Conservation (phyloP, 805 yeast species). For the Kuraishia capsulata region DNA sequence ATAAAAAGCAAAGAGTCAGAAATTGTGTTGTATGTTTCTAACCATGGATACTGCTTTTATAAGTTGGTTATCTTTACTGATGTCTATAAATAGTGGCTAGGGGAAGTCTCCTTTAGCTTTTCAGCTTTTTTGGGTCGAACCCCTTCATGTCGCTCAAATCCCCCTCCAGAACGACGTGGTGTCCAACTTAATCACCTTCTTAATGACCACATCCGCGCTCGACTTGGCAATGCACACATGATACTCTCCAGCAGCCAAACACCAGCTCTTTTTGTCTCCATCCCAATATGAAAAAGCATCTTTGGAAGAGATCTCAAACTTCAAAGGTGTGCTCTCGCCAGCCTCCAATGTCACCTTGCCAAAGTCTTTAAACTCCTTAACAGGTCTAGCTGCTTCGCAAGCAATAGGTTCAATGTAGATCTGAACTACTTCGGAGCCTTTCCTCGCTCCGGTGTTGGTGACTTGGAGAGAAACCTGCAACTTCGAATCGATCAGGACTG, state of each 20-base stretch:
- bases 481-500: constrained; percentile 15
- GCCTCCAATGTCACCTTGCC: constrained; percentile 38
- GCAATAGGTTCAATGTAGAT: constrained; percentile 29
- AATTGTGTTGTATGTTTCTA: no score
- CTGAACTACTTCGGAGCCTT: constrained; percentile 48
- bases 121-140: no score
- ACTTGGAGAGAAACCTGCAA: constrained; percentile 27
- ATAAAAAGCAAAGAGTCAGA: no score
- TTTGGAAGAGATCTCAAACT: constrained; percentile 28
- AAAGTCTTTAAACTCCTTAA: constrained; percentile 53
- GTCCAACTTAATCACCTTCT: not conserved
- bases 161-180: constrained; percentile 2
- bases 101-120: no score
- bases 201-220: not conserved
- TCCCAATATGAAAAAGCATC: constrained; percentile 50
- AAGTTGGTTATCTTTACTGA: no score
- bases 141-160: no score
- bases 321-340: constrained; percentile 30
- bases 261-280: constrained; percentile 39
- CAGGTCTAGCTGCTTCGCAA: constrained; percentile 37
- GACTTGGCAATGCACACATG: constrained; percentile 33
- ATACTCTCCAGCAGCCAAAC: constrained; percentile 40
- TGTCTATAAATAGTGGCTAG: no score
- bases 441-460: constrained; percentile 35
- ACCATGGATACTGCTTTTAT: no score